These are phyloP conservation scores for Cordyceps farinosa DNA, from an alignment of 2,329 filamentous ascomycete genomes.

Conservation along the genomic window DNA sequence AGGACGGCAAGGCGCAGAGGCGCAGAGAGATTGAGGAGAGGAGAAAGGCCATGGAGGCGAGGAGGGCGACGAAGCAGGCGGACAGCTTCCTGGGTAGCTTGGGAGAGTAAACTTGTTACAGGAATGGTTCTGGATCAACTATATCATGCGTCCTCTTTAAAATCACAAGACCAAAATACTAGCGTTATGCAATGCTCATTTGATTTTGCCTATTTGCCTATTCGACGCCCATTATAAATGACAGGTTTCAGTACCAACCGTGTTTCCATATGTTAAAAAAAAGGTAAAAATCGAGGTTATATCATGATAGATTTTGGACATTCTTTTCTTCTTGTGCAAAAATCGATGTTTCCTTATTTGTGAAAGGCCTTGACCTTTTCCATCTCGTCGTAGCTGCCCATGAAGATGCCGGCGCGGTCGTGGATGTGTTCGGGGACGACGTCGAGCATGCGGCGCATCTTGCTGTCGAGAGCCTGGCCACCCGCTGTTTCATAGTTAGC, in stretches of 20 bases:
- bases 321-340: neutral
- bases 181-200: no score
- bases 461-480: constrained; percentile 85
- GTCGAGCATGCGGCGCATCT: constrained; percentile 86
- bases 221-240: neutral
- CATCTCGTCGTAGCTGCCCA: constrained; percentile 91
- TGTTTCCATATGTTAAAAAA: neutral
- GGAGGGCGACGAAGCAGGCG: constrained; percentile 64
- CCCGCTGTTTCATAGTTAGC: constrained; percentile 57
- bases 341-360: constrained; percentile 21
- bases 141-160: no score
- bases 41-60: constrained; percentile 59
- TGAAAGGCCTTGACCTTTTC: constrained; percentile 90
- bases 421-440: constrained; percentile 91
- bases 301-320: neutral
- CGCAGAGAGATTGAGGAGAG: constrained; percentile 61
- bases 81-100: constrained; percentile 68
- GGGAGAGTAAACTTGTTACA: constrained; percentile 18
- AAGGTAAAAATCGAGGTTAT: neutral
- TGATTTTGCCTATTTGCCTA: neutral
- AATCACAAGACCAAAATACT: no score
- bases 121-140: neutral
- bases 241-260: neutral
- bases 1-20: constrained; percentile 56
- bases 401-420: constrained; percentile 91